phyloP scores from a whole-genome alignment of 495 filamentous ascomycete genomes.

The Oidiodendron maius region DNA sequence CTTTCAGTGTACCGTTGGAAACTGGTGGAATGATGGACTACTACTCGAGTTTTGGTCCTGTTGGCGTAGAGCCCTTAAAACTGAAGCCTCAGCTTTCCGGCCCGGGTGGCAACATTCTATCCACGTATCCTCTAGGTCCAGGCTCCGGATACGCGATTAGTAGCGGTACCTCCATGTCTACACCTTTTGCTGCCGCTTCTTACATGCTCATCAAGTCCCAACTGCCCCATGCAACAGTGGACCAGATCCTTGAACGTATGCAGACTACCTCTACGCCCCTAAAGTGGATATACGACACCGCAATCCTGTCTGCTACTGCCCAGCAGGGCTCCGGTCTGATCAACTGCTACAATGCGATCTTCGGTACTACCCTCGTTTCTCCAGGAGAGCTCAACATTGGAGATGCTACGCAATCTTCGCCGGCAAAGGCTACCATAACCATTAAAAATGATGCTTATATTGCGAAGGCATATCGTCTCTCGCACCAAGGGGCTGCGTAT shows the following conservation, averaged over 20 bases:
- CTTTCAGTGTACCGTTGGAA: no score
- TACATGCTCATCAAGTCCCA: constrained; percentile 26
- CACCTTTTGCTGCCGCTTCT: constrained; percentile 22
- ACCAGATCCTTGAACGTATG: constrained; percentile 20
- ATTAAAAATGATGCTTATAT: constrained; percentile 18
- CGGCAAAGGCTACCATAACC: constrained; percentile 15
- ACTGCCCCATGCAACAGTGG: constrained; percentile 13
- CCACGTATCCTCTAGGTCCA: no score
- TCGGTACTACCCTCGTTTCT: constrained; percentile 7
- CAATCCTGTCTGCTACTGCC: constrained; percentile 10
- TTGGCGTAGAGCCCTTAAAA: no score
- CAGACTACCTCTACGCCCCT: constrained; percentile 21
- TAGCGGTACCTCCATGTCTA: no score
- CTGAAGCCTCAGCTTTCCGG: no score
- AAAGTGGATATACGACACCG: constrained; percentile 11
- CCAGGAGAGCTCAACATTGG: constrained; percentile 18
- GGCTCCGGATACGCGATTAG: no score
- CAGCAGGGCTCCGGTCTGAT: constrained; percentile 29
- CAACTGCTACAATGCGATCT: constrained; percentile 25
- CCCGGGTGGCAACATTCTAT: no score
- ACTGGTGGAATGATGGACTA: no score
- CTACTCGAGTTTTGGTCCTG: no score
- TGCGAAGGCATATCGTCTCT: constrained; percentile 17
- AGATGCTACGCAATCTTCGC: constrained; percentile 12
- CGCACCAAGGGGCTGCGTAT: constrained; percentile 20